Conservation (phyloP, 768 basidiomycete genomes). For the Sarcodon sp. region DNA sequence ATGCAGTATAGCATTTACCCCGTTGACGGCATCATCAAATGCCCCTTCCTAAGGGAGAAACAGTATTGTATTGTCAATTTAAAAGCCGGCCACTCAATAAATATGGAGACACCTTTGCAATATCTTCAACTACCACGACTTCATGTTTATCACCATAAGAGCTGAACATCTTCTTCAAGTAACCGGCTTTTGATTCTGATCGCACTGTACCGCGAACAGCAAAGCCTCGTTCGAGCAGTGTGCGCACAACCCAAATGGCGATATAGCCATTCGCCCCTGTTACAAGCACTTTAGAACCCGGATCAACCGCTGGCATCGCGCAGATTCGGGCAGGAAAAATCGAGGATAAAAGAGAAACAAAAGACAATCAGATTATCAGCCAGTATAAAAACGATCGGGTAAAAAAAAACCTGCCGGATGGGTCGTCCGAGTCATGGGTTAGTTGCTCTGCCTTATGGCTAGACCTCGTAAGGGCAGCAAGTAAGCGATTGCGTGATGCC, state of each 20-base stretch:
- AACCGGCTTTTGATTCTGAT: conserved; percentile 41
- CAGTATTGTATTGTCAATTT: not conserved
- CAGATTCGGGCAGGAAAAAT: not conserved
- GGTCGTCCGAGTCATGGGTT: too few species aligned
- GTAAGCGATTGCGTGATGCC: too few species aligned
- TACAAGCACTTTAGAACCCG: conserved; percentile 12
- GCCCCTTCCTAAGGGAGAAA: conserved; percentile 9
- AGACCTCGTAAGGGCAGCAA: too few species aligned
- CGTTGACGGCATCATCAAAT: conserved; percentile 30
- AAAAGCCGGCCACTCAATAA: not conserved
- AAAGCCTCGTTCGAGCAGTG: conserved; percentile 25
- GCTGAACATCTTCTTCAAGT: conserved; percentile 41
- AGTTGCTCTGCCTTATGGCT: too few species aligned
- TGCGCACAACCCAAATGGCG: conserved; percentile 17
- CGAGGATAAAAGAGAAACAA: not conserved
- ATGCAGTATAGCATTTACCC: conserved; percentile 23
- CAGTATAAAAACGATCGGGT: too few species aligned
- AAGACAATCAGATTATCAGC: too few species aligned
- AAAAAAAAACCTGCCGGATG: too few species aligned
- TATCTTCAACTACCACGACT: conserved; percentile 57
- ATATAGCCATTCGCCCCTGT: conserved; percentile 16
- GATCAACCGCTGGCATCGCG: conserved; percentile 12
- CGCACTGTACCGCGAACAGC: conserved; percentile 57
- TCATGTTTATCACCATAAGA: conserved; percentile 46
- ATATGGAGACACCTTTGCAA: conserved; percentile 28